Conservation (phyloP, 129 eudicot species). For the Glebionis coronaria region DNA sequence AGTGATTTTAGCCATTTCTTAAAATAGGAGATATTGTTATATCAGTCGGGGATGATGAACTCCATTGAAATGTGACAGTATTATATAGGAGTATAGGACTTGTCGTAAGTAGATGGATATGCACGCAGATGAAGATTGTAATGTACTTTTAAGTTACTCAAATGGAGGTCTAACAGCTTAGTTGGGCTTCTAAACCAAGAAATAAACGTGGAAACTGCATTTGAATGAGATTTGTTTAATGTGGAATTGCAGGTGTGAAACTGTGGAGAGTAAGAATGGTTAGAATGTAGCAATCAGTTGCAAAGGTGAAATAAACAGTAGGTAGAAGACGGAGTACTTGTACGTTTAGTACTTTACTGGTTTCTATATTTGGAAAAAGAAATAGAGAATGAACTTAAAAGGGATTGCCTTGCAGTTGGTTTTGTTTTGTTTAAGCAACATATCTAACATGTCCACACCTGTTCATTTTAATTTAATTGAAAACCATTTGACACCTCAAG, state of each 20-base stretch:
- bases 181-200: slow-evolving; percentile 65
- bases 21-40: slow-evolving; percentile 4
- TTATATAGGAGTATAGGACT: slow-evolving; percentile 46
- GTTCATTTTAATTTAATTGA: too few species aligned
- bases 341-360: slow-evolving; percentile 30
- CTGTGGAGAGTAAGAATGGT: slow-evolving; percentile 4
- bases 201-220: slow-evolving; percentile 13
- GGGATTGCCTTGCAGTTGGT: neutral
- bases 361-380: neutral
- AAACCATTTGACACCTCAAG: too few species aligned
- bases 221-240: neutral
- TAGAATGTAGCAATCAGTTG: slow-evolving; percentile 22
- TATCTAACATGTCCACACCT: neutral
- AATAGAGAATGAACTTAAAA: neutral
- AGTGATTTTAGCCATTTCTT: slow-evolving; percentile 30
- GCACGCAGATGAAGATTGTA: slow-evolving; percentile 28
- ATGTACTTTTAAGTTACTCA: slow-evolving; percentile 60
- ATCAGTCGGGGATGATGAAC: slow-evolving; percentile 32
- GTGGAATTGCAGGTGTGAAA: slow-evolving; percentile 30
- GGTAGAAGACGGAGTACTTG: slow-evolving; percentile 30
- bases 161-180: slow-evolving; percentile 24
- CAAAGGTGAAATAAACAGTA: slow-evolving; percentile 15
- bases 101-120: slow-evolving; percentile 14
- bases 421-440: neutral
- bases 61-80: slow-evolving; percentile 24